These are phyloP conservation scores for Rhodotorula sp. DNA, from an alignment of 1,284 basidiomycete species.

Conservation along the genomic window DNA sequence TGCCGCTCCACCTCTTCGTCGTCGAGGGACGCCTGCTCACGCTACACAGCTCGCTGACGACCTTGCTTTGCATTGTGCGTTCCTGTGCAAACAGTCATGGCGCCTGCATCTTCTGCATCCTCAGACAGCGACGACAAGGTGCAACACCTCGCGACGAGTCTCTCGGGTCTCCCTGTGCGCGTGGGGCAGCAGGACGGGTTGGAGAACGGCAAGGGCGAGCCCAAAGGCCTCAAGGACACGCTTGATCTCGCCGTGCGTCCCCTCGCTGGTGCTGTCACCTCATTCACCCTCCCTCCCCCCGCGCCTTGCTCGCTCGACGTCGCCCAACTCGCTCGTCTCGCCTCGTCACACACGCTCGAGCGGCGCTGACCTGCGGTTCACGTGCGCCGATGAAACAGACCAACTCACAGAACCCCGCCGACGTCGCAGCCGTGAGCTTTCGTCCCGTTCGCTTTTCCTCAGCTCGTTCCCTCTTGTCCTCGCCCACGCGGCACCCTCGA, in stretches of 20 bases:
- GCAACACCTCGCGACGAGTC: background rate
- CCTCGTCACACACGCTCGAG: background rate
- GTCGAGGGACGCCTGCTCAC: too few relatives aligned
- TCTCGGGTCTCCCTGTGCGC: background rate
- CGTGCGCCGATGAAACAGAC: slow-evolving; percentile 8
- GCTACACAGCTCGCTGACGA: too few relatives aligned
- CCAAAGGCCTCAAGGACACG: slow-evolving; percentile 59
- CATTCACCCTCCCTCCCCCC: background rate
- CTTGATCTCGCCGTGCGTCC: slow-evolving; percentile 55
- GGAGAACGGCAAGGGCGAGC: background rate
- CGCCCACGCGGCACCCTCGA: background rate
- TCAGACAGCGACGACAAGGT: slow-evolving; percentile 1
- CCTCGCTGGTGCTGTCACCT: too few relatives aligned
- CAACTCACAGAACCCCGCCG: slow-evolving; percentile 5
- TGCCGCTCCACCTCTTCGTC: too few relatives aligned
- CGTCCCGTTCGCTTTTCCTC: background rate
- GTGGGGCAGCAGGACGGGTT: slow-evolving; percentile 3
- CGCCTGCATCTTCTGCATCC: slow-evolving; percentile 20
- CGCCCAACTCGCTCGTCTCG: background rate
- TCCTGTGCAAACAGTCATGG: slow-evolving; percentile 4
- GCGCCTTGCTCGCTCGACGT: background rate
- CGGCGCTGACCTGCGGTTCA: background rate
- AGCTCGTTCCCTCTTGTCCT: background rate
- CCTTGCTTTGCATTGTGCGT: too few relatives aligned
- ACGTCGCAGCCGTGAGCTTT: slow-evolving; percentile 16